Base-by-base conservation (phyloP, 164 flowering plant genomes). In the Liriodendron chinense region DNA sequence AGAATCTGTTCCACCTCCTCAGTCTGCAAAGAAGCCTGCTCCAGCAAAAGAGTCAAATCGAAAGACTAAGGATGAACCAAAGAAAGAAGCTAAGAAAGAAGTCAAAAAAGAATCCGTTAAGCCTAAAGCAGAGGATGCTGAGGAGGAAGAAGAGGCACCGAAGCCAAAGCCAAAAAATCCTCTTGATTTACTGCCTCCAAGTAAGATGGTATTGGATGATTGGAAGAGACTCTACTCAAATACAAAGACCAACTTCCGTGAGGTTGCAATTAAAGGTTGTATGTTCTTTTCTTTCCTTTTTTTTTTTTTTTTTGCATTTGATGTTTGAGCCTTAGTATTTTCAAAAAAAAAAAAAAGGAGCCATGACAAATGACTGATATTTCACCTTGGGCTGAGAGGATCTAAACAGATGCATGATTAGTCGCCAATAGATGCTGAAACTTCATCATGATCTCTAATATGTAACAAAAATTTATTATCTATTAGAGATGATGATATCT, bases 141-240 rank as follows among this genome's bases (percentile, higher is more conserved):
- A 68, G 48, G 91, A 84, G 68, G 91, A 88, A 78, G 98, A 89
- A 70, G 95, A 90, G 84, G 97, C 95, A 74, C 98, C 98, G 16
- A 94, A 94, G 81, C 97, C 98, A 47, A 94, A 94, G 80, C 80
- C 97, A 14, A 93, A 94, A 87, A 94, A 94, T 77, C 89, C 98
- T 73, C 94, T 94, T 76, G 98, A 94, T 84, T 85, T 93, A 21
- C 79, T 86, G 73, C 91, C 91, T 9, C 89, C 91, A 2, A 88
- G 91, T 75, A 80, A 77, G 67, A 88, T 88, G 91, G 61, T 88
- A 20, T 74, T 88, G 62, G 91, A 88, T 64, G 91, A 88, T 0
- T 88, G 91, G 89, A 96, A 96, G 88, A 88, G 98, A 83, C 90
- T 96, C 1, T 96, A 96, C 84, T 94, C 99, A 12, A 96, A 88